A percentile compares a stretch with the other conserved stretches of the same genome.
These are phyloP conservation scores for Protomyces lactucae-debilis DNA, from an alignment of 1,139 yeast genomes.

Conservation along the genomic window DNA sequence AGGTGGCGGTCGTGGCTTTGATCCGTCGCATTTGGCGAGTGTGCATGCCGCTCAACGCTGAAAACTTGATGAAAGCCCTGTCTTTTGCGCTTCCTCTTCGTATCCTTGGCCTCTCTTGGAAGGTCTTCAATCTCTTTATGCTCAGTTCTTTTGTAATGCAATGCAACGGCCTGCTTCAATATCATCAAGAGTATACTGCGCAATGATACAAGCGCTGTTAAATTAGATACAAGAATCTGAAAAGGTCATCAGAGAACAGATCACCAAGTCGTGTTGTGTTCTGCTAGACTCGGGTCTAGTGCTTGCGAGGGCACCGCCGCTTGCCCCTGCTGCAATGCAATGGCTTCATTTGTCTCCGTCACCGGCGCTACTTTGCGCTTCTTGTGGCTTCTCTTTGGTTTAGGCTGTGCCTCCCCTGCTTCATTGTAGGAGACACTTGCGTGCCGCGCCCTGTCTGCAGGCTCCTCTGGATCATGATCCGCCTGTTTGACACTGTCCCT, in stretches of 20 bases:
- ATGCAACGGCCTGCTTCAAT: too few species aligned
- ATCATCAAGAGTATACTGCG: too few species aligned
- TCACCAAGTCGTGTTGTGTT: background rate
- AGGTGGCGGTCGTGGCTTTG: background rate
- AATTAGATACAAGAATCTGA: too few species aligned
- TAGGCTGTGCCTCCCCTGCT: background rate
- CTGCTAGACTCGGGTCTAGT: background rate
- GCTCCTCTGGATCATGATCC: background rate
- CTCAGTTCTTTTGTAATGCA: too few species aligned
- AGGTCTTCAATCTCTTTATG: too few species aligned
- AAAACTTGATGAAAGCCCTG: background rate
- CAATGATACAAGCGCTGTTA: too few species aligned
- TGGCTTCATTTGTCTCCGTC: background rate
- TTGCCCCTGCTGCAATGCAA: background rate
- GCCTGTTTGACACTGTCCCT: conserved; percentile 39
- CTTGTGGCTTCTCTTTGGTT: background rate
- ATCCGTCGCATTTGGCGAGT: background rate
- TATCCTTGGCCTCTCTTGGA: background rate
- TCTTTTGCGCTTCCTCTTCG: background rate
- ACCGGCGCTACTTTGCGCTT: background rate
- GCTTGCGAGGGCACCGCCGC: too few species aligned
- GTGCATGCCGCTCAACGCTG: background rate
- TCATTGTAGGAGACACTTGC: background rate
- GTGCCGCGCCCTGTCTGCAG: background rate
- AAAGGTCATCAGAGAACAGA: too few species aligned